Percentiles rank a stretch among this genome's conserved stretches.
Conservation (phyloP, 306 rosid species). For the Cucurbita moschata region DNA sequence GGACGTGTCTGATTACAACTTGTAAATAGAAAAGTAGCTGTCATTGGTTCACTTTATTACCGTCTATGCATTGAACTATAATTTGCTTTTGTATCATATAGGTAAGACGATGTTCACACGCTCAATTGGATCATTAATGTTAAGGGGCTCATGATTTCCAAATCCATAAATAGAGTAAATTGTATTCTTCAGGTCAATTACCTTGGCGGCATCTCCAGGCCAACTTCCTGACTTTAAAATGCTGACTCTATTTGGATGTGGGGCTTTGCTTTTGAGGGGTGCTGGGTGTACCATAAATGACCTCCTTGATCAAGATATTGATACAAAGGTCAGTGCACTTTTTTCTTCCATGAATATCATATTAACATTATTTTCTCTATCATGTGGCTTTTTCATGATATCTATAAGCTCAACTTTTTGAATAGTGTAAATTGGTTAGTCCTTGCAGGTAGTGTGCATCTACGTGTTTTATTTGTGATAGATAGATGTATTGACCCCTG, state of each 20-base stretch:
- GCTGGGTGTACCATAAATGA: slow-evolving; percentile 86
- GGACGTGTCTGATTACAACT: not conserved
- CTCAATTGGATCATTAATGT: not conserved
- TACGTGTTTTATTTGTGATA: not conserved
- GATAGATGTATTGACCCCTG: not conserved
- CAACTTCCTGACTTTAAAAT: slow-evolving; percentile 70
- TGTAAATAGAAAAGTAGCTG: not conserved
- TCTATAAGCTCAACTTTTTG: not conserved
- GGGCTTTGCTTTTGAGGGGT: slow-evolving; percentile 77
- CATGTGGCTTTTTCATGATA: not conserved
- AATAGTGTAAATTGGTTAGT: not conserved
- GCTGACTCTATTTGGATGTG: slow-evolving; percentile 60
- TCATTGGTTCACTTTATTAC: not conserved
- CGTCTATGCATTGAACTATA: not conserved
- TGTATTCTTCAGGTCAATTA: slow-evolving; percentile 53
- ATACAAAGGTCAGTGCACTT: slow-evolving; percentile 31
- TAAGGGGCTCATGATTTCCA: not conserved
- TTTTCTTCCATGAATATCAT: not conserved
- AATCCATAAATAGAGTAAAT: not conserved
- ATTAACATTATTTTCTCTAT: not conserved
- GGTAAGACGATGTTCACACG: not conserved
- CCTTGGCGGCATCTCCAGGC: slow-evolving; percentile 69
- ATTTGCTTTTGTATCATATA: not conserved
- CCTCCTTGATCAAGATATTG: slow-evolving; percentile 75
- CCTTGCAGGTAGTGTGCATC: not conserved